Evolutionary conservation across 495 filamentous ascomycete genomes (phyloP), one percentile per base, ranked within the genome.

Genomic region (Podospora didyma): DNA sequence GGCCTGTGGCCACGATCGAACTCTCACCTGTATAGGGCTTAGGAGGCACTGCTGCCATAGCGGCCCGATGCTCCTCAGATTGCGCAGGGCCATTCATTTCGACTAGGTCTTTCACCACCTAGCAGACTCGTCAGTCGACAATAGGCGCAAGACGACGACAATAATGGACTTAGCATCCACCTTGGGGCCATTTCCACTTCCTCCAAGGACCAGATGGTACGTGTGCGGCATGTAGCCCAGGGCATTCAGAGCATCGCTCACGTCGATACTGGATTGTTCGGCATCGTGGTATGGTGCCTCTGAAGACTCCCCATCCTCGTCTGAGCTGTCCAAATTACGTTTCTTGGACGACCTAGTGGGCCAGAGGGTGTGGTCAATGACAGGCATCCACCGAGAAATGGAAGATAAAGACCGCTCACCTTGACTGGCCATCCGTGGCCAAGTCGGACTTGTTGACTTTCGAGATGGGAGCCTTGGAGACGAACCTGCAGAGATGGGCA

Each of bases 401-500:
- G 47, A 23, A 23, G 45, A 46, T 19, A 22, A 12, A 49, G 26
- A 37, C 12, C 10, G 12, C 14, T 14, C 31, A n/a, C 61, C 52
- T 59, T 19, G 59, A 49, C 26, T 56, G 55, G 23, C 50, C 56
- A 26, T 64, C 60, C 3, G 45, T 50, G 49, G 24, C 31, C 3
- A 49, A 39, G 2, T 61, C 62, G 24, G 59, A 55, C 41, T 49
- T 66, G 62, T 39, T 48, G 17, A 52, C 34, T 46, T 54, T 65
- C n/a, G 56, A n/a, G 10, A 42, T 46, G 2, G 50, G 14, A 7
- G 60, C 52, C 55, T 69, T 67, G 16, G 57, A 53, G 2, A 59
- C 58, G 54, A 72, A 76, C 6, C 62, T 65, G 51, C 75, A 78
- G 2, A 72, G 57, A 54, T 75, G 71, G 2, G 73, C 65, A 1